Conservation (phyloP, 2,329 filamentous ascomycete species). For the Pseudocercospora fijiensis region DNA sequence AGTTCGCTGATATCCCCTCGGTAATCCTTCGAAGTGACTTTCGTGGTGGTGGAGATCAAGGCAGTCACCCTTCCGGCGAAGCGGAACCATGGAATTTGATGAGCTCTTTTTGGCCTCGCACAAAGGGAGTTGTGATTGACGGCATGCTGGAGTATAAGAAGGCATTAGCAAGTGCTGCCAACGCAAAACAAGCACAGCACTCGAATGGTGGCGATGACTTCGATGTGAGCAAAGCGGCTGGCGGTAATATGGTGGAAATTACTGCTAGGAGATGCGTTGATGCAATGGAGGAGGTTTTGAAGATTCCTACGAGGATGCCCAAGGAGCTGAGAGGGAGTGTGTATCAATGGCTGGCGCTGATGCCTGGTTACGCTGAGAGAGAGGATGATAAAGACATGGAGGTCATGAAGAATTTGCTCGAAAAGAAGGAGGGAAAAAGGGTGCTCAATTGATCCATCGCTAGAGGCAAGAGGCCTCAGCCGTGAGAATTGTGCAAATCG, state of each 20-base stretch:
- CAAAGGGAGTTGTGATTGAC: slow-evolving; percentile 20
- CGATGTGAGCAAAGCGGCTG: slow-evolving; percentile 7
- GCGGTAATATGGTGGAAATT: slow-evolving; percentile 14
- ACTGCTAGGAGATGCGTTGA: slow-evolving; percentile 20
- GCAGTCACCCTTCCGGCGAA: slow-evolving; percentile 1
- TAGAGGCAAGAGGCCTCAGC: neutral
- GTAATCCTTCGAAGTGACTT: slow-evolving; percentile 23
- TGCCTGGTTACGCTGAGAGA: slow-evolving; percentile 20
- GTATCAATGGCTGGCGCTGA: slow-evolving; percentile 21
- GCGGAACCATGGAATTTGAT: slow-evolving; percentile 24
- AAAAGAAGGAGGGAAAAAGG: slow-evolving; percentile 16
- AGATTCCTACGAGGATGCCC: slow-evolving; percentile 18
- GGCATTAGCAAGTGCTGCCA: slow-evolving; percentile 2
- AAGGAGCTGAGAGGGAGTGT: slow-evolving; percentile 18
- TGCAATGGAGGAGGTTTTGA: slow-evolving; percentile 18
- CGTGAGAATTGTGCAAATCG: neutral
- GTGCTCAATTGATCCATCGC: neutral
- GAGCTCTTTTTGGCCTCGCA: slow-evolving; percentile 21
- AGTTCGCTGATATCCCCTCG: slow-evolving; percentile 21
- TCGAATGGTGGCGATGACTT: neutral
- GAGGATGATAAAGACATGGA: slow-evolving; percentile 14
- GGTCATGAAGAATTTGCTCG: slow-evolving; percentile 9
- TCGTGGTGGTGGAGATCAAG: slow-evolving; percentile 20
- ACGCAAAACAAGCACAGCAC: neutral
- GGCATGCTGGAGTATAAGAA: slow-evolving; percentile 22